A percentile compares a stretch with the other conserved stretches of the same genome.
Conservation (phyloP, 2,329 filamentous ascomycete genomes). For the Pseudogymnoascus sp. region DNA sequence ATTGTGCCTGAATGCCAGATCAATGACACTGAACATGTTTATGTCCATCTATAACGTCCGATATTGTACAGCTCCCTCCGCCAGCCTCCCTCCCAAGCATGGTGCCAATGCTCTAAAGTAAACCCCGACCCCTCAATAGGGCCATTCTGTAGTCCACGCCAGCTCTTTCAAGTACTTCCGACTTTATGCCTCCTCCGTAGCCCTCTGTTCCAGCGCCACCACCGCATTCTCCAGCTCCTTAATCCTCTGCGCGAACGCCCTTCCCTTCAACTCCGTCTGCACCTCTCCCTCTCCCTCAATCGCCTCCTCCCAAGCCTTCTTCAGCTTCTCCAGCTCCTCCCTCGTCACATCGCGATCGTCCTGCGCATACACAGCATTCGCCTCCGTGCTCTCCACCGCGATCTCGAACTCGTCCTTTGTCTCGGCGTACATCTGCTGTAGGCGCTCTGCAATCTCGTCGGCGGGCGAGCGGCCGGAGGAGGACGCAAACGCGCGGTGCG, state of each 20-base stretch:
- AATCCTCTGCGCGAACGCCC: constrained; percentile 35
- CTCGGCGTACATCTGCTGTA: constrained; percentile 31
- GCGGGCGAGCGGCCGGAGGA: constrained; percentile 12
- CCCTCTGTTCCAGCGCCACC: constrained; percentile 23
- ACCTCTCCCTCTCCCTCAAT: constrained; percentile 28
- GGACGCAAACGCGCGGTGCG: neutral
- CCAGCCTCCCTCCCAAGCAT: neutral
- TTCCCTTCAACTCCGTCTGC: constrained; percentile 34
- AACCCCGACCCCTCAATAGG: too few species aligned
- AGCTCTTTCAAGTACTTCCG: neutral
- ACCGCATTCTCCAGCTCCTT: constrained; percentile 38
- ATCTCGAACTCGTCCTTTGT: constrained; percentile 42
- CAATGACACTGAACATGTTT: neutral
- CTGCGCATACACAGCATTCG: constrained; percentile 36
- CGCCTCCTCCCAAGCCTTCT: constrained; percentile 24
- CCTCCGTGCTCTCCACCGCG: constrained; percentile 37
- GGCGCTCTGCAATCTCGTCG: constrained; percentile 20
- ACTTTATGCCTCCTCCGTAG: neutral
- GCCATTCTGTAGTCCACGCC: neutral
- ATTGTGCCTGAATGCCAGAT: constrained; percentile 4
- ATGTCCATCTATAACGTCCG: neutral
- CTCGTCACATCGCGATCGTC: constrained; percentile 37
- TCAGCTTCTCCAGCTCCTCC: constrained; percentile 34
- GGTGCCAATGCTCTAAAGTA: neutral
- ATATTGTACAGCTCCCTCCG: neutral